These are phyloP conservation scores for Cladosporium velox DNA, from an alignment of 2,329 filamentous ascomycete genomes.

Conservation along the genomic window DNA sequence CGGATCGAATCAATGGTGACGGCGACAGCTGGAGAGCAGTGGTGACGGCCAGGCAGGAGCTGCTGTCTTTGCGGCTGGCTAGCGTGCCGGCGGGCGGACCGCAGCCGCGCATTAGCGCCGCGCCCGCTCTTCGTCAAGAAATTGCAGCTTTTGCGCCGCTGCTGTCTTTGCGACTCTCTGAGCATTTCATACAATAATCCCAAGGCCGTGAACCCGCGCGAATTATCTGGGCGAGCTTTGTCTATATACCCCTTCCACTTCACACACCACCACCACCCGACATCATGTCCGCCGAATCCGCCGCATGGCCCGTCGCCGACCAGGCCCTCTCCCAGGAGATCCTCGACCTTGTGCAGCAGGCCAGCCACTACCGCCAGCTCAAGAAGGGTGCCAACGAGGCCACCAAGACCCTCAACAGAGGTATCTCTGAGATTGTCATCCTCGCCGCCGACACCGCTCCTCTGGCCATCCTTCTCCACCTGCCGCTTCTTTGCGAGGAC, in stretches of 20 bases:
- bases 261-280: slow-evolving; percentile 13
- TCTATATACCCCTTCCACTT: slow-evolving; percentile 28
- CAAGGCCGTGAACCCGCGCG: slow-evolving; percentile 40
- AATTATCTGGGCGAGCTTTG: slow-evolving; percentile 35
- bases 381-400: slow-evolving; percentile 75
- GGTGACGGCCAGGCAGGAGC: slow-evolving; percentile 11
- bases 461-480: slow-evolving; percentile 82
- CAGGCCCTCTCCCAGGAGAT: slow-evolving; percentile 53
- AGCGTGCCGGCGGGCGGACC: not conserved
- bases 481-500: slow-evolving; percentile 82
- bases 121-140: slow-evolving; percentile 13
- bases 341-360: slow-evolving; percentile 65
- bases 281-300: slow-evolving; percentile 52
- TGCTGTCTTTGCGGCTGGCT: slow-evolving; percentile 1
- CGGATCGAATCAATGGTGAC: slow-evolving; percentile 18
- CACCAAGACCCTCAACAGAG: slow-evolving; percentile 88
- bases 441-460: slow-evolving; percentile 86
- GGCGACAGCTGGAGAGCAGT: slow-evolving; percentile 20
- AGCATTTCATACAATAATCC: slow-evolving; percentile 17
- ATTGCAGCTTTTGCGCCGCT: slow-evolving; percentile 15
- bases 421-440: slow-evolving; percentile 85
- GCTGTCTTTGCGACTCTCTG: slow-evolving; percentile 17
- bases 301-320: slow-evolving; percentile 45
- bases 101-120: slow-evolving; percentile 3
- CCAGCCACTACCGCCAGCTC: slow-evolving; percentile 61